Evolutionary conservation across 1,139 yeast species (phyloP).

Genomic region (Pichia sp.): DNA sequence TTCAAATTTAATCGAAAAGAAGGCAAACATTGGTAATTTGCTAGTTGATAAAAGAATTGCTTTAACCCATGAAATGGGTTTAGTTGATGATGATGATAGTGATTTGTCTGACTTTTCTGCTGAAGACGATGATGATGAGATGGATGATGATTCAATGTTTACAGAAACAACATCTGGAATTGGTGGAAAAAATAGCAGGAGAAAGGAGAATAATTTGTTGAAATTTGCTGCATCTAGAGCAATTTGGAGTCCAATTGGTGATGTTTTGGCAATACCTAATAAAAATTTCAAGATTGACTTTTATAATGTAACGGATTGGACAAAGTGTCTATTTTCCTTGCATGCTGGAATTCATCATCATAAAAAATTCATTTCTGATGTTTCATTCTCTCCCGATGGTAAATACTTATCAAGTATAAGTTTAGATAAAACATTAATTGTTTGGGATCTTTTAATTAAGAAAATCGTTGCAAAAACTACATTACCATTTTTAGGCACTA

Average conservation of each 20-base stretch:
- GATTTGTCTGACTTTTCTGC: constrained; percentile 23
- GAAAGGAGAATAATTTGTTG: constrained; percentile 5
- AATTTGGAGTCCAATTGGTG: constrained; percentile 62
- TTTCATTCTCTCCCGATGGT: constrained; percentile 58
- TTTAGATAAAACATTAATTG: constrained; percentile 40
- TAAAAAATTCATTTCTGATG: constrained; percentile 39
- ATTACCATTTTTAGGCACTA: constrained; percentile 10
- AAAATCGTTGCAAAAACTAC: constrained; percentile 22
- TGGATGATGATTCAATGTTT: constrained; percentile 24
- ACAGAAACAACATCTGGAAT: constrained; percentile 9
- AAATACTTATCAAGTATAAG: constrained; percentile 51
- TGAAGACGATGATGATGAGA: constrained; percentile 33
- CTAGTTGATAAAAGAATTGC: constrained; percentile 21
- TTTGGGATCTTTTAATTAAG: constrained; percentile 45
- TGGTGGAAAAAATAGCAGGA: constrained; percentile 8
- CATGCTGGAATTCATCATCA: constrained; percentile 26
- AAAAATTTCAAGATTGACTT: constrained; percentile 32
- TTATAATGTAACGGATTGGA: constrained; percentile 31
- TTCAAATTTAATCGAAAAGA: constrained; percentile 27
- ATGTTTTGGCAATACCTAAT: constrained; percentile 48
- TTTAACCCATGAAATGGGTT: constrained; percentile 15
- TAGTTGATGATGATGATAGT: constrained; percentile 25
- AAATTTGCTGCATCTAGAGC: constrained; percentile 32
- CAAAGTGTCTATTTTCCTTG: constrained; percentile 17
- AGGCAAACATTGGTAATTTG: constrained; percentile 20